Evolutionary conservation across 139 green algal genomes (phyloP).

Genomic region (Chlamydomonas eustigma): DNA sequence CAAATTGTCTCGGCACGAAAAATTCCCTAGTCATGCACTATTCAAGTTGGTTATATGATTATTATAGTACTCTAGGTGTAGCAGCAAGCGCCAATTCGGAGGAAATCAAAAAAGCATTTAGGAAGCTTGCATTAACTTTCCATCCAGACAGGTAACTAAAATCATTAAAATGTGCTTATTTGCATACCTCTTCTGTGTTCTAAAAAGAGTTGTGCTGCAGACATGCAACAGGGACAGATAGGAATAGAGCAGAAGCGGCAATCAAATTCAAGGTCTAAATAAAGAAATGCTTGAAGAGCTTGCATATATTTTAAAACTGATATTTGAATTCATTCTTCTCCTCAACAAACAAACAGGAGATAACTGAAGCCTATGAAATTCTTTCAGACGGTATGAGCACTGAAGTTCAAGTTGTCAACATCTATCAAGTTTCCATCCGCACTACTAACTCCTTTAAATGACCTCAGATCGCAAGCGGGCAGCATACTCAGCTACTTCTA

Average conservation of each 20-base stretch:
- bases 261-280: background rate
- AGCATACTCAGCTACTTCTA: background rate
- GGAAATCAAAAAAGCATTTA: background rate
- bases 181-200: background rate
- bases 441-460: background rate
- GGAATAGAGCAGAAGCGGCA: background rate
- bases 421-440: background rate
- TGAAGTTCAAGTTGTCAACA: background rate
- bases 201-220: background rate
- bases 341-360: background rate
- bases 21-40: background rate
- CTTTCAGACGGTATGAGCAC: background rate
- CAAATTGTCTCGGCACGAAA: too few relatives aligned
- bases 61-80: background rate
- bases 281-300: background rate
- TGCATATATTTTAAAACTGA: background rate
- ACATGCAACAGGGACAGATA: background rate
- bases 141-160: background rate
- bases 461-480: background rate
- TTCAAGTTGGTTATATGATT: background rate
- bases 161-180: background rate
- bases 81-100: background rate
- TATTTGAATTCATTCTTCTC: background rate
- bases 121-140: constrained; percentile 1
- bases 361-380: background rate